Percentiles rank a stretch among this genome's conserved stretches.
These are phyloP conservation scores for Testicularia cyperi DNA, from an alignment of 1,284 basidiomycete genomes.

Conservation along the genomic window DNA sequence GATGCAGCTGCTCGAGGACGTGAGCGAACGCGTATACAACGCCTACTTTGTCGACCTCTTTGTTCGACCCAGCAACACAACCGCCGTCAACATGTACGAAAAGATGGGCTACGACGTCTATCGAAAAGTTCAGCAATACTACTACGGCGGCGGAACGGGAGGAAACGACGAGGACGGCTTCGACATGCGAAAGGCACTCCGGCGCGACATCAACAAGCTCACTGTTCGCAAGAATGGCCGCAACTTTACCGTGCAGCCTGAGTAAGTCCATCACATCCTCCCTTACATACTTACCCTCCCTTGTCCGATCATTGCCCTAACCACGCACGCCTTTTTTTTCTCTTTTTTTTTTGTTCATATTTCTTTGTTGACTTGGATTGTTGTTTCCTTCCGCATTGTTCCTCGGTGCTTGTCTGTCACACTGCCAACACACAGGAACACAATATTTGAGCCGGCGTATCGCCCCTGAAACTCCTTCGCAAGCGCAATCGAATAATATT, in stretches of 20 bases:
- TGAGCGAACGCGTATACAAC: constrained; percentile 67
- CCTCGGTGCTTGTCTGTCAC: no score
- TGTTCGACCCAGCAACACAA: constrained; percentile 70
- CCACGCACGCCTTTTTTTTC: neutral
- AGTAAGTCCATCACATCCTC: constrained; percentile 43
- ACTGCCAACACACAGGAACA: constrained; percentile 12
- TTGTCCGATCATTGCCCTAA: neutral
- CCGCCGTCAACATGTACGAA: constrained; percentile 77
- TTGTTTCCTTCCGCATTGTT: no score
- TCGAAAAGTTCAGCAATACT: constrained; percentile 79
- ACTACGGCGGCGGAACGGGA: constrained; percentile 70
- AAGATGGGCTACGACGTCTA: constrained; percentile 83
- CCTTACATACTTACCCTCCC: neutral
- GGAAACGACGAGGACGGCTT: constrained; percentile 79
- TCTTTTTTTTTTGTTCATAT: neutral
- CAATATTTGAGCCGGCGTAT: constrained; percentile 27
- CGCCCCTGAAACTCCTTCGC: constrained; percentile 9
- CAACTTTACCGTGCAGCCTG: constrained; percentile 40
- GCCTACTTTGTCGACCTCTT: constrained; percentile 88
- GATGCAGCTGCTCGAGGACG: constrained; percentile 77
- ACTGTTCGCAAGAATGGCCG: constrained; percentile 47
- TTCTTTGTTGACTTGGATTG: no score
- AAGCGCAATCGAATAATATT: constrained; percentile 16
- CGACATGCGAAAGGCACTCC: constrained; percentile 71
- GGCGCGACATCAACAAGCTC: constrained; percentile 37